phyloP scores from a whole-genome alignment of 202 grass and related monocot species.

The Schoenoplectus tabernaemontani region DNA sequence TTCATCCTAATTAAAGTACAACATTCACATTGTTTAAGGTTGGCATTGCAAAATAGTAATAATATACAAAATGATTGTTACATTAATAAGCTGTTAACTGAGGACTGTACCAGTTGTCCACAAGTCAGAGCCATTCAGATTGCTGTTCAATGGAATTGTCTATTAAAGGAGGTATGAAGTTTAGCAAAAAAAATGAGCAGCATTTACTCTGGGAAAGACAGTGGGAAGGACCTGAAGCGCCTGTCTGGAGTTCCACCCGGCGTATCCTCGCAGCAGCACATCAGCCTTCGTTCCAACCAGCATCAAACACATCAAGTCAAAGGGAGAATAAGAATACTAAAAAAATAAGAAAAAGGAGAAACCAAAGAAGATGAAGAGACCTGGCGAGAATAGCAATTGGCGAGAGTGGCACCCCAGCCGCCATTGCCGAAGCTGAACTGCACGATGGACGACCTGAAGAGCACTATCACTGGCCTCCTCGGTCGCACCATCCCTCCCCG shows the following conservation, averaged over 20 bases:
- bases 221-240: constrained; percentile 26
- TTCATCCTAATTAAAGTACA: background rate
- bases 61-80: background rate
- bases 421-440: constrained; percentile 71
- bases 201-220: constrained; percentile 58
- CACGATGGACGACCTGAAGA: constrained; percentile 88
- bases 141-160: background rate
- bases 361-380: background rate
- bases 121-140: background rate
- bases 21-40: background rate
- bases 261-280: constrained; percentile 55
- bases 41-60: background rate
- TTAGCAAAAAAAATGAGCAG: background rate
- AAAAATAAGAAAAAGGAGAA: too few species aligned
- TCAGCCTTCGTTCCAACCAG: background rate
- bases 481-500: constrained; percentile 26
- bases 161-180: background rate
- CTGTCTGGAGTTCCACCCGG: constrained; percentile 70
- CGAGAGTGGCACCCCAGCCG: constrained; percentile 51
- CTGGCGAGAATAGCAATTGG: background rate
- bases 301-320: background rate
- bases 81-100: background rate
- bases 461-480: constrained; percentile 46
- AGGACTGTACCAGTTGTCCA: background rate
- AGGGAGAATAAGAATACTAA: background rate